Conservation (phyloP, 2,329 filamentous ascomycete species). For the Phoma sp. region DNA sequence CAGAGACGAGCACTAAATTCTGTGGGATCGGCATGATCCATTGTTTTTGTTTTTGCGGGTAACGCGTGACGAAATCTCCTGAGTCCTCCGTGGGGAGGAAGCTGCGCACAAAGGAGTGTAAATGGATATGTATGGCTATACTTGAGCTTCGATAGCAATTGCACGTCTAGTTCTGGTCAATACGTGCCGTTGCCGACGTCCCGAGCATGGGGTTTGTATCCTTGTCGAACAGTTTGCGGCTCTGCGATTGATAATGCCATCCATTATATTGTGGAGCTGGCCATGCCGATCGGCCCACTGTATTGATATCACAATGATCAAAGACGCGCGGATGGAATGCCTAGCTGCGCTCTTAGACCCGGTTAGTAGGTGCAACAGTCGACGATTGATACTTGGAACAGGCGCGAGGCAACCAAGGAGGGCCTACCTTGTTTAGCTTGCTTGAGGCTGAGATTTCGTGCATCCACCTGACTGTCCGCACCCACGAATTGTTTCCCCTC, state of each 20-base stretch:
- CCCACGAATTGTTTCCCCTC: conserved; percentile 21
- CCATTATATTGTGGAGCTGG: conserved; percentile 21
- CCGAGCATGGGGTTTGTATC: conserved; percentile 10
- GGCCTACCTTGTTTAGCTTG: conserved; percentile 25
- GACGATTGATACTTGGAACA: conserved; percentile 16
- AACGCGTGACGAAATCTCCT: conserved; percentile 6
- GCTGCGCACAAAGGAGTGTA: neutral
- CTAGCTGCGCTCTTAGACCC: conserved; percentile 18
- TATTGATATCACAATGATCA: conserved; percentile 34
- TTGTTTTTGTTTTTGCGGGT: conserved; percentile 11
- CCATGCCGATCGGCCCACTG: conserved; percentile 27
- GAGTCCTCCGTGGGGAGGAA: neutral
- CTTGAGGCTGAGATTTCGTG: conserved; percentile 33
- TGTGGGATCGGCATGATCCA: conserved; percentile 14
- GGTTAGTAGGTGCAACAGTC: conserved; percentile 13
- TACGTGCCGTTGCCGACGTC: conserved; percentile 12
- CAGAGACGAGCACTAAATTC: conserved; percentile 18
- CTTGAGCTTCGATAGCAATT: conserved; percentile 8
- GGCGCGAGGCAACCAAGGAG: conserved; percentile 17
- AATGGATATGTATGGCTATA: conserved; percentile 4
- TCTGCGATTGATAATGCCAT: conserved; percentile 20
- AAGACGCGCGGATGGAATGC: conserved; percentile 28
- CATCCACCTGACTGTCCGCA: conserved; percentile 29
- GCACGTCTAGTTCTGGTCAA: neutral
- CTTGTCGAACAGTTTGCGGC: conserved; percentile 1